Evolutionary conservation across 352 stramenopile species (phyloP).

Genomic region (Phytophthora hybrid): DNA sequence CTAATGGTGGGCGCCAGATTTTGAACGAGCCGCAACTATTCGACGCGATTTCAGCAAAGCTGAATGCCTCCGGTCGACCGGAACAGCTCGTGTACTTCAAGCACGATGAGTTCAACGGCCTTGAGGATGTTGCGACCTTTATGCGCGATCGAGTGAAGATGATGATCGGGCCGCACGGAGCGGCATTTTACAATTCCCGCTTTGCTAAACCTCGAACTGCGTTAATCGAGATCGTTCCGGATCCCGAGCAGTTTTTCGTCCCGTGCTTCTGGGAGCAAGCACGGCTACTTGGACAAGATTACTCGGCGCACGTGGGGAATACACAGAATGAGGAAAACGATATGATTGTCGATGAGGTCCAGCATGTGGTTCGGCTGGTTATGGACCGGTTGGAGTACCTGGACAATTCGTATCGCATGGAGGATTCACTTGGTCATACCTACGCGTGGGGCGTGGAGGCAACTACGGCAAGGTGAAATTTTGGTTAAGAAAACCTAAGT

Average conservation of each 20-base stretch:
- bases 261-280: constrained; percentile 44
- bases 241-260: constrained; percentile 32
- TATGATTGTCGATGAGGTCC: constrained; percentile 36
- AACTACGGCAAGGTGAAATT: background rate
- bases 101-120: constrained; percentile 32
- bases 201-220: constrained; percentile 37
- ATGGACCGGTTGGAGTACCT: constrained; percentile 26
- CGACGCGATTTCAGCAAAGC: constrained; percentile 27
- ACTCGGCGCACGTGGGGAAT: constrained; percentile 32
- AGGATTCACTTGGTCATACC: constrained; percentile 26
- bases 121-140: constrained; percentile 32
- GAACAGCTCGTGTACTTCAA: constrained; percentile 40
- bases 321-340: constrained; percentile 20
- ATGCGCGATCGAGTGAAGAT: constrained; percentile 41
- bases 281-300: constrained; percentile 38
- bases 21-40: constrained; percentile 33
- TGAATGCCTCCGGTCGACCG: constrained; percentile 13
- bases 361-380: constrained; percentile 28
- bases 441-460: constrained; percentile 37
- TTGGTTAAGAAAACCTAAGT: background rate
- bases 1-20: constrained; percentile 35
- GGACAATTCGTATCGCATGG: constrained; percentile 29
- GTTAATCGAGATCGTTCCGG: constrained; percentile 38
- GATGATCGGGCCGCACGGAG: constrained; percentile 40
- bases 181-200: constrained; percentile 41